A percentile compares a stretch with the other conserved stretches of the same genome.
These are phyloP conservation scores for Cryptococcus depauperatus DNA, from an alignment of 1,284 basidiomycete genomes.

Conservation along the genomic window DNA sequence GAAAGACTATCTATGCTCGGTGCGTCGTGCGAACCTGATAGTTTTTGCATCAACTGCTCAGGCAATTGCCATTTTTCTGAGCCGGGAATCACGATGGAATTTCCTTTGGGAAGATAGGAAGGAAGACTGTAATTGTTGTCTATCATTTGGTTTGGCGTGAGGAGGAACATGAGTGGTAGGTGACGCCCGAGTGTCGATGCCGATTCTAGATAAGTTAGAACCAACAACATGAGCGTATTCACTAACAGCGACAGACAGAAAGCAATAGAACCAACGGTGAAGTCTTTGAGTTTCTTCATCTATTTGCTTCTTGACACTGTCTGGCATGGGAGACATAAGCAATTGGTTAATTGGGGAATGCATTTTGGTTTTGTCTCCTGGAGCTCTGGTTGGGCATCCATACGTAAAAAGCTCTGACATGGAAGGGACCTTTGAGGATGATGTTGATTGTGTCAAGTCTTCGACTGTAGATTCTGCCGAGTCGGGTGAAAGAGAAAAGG, in stretches of 20 bases:
- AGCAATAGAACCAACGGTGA: constrained; percentile 19
- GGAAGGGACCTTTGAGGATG: constrained; percentile 61
- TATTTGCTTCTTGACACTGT: constrained; percentile 60
- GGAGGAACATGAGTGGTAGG: constrained; percentile 58
- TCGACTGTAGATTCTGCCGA: no score
- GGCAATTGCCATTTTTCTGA: constrained; percentile 8
- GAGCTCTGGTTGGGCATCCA: constrained; percentile 79
- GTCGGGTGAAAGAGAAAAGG: constrained; percentile 47
- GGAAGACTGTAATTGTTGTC: constrained; percentile 84
- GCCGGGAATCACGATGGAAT: constrained; percentile 26
- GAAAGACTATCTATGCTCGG: background rate
- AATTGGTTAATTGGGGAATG: constrained; percentile 75
- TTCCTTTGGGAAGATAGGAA: constrained; percentile 55
- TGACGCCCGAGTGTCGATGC: background rate
- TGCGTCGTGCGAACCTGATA: constrained; percentile 3
- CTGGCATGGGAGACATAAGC: constrained; percentile 68
- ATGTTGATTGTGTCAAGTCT: no score
- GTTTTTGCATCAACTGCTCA: constrained; percentile 3
- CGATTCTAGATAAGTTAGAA: background rate
- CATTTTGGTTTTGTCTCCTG: constrained; percentile 73
- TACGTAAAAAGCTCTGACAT: constrained; percentile 77
- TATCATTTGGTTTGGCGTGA: constrained; percentile 73
- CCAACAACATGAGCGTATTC: no score
- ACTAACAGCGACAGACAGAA: background rate
- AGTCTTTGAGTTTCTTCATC: constrained; percentile 45